Base-by-base conservation (phyloP, 2,329 filamentous ascomycete genomes). In the Arthrobotrys sphaeroides region DNA sequence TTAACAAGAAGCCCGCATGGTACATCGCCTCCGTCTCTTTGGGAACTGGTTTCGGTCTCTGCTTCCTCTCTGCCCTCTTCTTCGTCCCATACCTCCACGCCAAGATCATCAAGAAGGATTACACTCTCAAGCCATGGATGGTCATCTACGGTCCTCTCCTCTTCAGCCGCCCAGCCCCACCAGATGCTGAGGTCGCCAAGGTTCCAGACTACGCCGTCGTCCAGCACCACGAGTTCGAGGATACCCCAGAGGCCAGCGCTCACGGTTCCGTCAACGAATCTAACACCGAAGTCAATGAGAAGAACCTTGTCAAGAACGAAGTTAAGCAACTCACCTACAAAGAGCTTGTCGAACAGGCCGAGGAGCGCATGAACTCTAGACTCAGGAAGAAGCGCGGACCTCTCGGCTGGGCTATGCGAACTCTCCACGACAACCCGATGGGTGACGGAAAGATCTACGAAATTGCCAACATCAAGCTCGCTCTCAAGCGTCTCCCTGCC, bases 321-420 rank as follows among this genome's bases (percentile, higher is more conserved):
- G 81, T 85, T 49, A 82, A 81, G 40, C 86, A 88, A 73, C 80
- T 84, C 40, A 85, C 83, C 45, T 91, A 93, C 85, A 86, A 90
- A 82, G 84, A 89, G 77, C 84, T 91, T 64, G 81, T 89, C 65
- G 85, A 83, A 3, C 82, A 88, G 68, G 88, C 86, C 5, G 84
- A 89, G 70, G 85, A 84, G 18, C 85, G 83, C 49, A 86, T 90
- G 79, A 87, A 90, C 81, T 87, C 87, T 20, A 88, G 88, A 79
- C 88, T 94, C 64, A 83, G 87, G 68, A 84, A 87, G 82, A 86
- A 85, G 70, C 83, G 84, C 1, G 90, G 91, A 24, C 90, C 90
- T 59, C 85, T 94, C n/a, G 91, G 89, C 79, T 94, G 91, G 91
- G 92, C 90, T 38, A 91, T 94, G 90, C 90, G 91, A 79, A 88